Percentiles rank a stretch among this genome's conserved stretches.
Conservation (phyloP, 208 protist genomes). For the Acanthamoeba sp. region DNA sequence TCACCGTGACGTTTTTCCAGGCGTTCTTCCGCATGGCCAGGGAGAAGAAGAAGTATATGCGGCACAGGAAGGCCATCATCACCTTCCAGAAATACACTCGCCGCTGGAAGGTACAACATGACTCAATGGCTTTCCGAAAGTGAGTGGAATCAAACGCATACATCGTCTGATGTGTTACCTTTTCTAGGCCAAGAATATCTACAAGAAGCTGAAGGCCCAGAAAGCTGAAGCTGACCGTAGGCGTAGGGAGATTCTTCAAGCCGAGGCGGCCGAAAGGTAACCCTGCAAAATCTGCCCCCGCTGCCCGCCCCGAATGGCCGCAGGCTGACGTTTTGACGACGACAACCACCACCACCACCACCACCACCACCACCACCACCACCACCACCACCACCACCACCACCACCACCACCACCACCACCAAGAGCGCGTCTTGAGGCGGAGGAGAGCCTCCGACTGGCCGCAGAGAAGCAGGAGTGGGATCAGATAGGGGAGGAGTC, state of each 20-base stretch:
- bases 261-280: background rate
- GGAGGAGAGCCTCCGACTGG: slow-evolving; percentile 31
- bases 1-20: background rate
- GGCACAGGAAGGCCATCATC: slow-evolving; percentile 29
- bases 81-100: slow-evolving; percentile 44
- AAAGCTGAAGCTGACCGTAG: slow-evolving; percentile 55
- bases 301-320: too few species aligned
- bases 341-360: too few species aligned
- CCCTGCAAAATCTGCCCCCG: too few species aligned
- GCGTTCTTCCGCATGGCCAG: slow-evolving; percentile 43
- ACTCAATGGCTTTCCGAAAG: background rate
- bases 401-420: background rate
- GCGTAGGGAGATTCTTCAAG: background rate
- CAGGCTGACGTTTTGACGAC: too few species aligned
- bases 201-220: slow-evolving; percentile 50
- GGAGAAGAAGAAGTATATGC: background rate
- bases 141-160: background rate
- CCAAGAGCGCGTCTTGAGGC: slow-evolving; percentile 53
- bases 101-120: slow-evolving; percentile 1
- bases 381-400: too few species aligned
- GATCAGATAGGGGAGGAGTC: background rate
- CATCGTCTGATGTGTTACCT: background rate
- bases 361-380: too few species aligned
- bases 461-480: slow-evolving; percentile 61
- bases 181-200: slow-evolving; percentile 45